Conservation (phyloP, 768 basidiomycete species). For the Coprinopsis sp. region DNA sequence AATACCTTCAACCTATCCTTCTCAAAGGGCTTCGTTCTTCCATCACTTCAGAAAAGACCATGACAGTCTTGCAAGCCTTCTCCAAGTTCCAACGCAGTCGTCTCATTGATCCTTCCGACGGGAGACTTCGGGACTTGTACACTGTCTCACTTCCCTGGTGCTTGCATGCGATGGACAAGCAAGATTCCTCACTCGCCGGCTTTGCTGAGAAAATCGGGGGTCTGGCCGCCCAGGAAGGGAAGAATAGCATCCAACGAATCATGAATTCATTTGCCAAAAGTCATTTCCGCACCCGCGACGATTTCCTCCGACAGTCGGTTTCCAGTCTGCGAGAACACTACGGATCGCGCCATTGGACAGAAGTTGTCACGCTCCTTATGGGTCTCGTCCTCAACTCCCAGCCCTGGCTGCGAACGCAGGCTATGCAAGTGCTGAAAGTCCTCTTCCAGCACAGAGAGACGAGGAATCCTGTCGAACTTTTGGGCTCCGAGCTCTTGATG, state of each 20-base stretch:
- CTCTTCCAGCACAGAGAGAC: slow-evolving; percentile 85
- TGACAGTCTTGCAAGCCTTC: slow-evolving; percentile 62
- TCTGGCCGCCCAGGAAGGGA: slow-evolving; percentile 68
- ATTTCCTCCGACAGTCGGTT: slow-evolving; percentile 88
- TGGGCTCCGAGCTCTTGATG: slow-evolving; percentile 87
- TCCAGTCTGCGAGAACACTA: slow-evolving; percentile 84
- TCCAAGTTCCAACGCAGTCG: slow-evolving; percentile 54
- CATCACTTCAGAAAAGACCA: slow-evolving; percentile 57
- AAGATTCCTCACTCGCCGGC: slow-evolving; percentile 55
- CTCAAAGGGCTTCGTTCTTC: slow-evolving; percentile 80
- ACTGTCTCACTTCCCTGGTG: slow-evolving; percentile 85
- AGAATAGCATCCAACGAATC: slow-evolving; percentile 78
- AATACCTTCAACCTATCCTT: slow-evolving; percentile 65
- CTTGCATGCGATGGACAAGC: slow-evolving; percentile 71
- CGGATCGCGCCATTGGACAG: slow-evolving; percentile 66
- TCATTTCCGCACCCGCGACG: slow-evolving; percentile 88
- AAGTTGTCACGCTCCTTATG: slow-evolving; percentile 80
- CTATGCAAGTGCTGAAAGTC: slow-evolving; percentile 85
- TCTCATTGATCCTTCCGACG: slow-evolving; percentile 66
- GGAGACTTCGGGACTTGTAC: slow-evolving; percentile 78
- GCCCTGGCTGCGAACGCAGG: slow-evolving; percentile 75
- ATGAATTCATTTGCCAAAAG: slow-evolving; percentile 85
- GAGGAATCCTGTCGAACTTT: slow-evolving; percentile 61
- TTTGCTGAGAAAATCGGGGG: slow-evolving; percentile 71
- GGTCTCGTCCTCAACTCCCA: slow-evolving; percentile 81